Conservation (phyloP, 768 basidiomycete species). For the Kwoniella pini region DNA sequence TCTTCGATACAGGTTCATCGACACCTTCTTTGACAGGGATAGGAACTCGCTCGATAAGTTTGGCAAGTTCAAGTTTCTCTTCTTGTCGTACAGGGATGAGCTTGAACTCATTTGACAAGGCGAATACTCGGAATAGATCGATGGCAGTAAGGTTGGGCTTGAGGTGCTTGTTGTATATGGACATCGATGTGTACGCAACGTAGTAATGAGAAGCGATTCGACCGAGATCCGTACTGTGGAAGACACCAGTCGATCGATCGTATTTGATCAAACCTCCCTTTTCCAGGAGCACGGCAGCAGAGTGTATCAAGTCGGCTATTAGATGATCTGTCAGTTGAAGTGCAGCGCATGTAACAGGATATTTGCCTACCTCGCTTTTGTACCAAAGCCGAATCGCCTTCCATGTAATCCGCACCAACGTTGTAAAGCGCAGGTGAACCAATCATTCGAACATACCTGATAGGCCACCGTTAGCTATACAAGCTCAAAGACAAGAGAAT, state of each 20-base stretch:
- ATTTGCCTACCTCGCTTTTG: conserved; percentile 74
- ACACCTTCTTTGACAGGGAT: conserved; percentile 96
- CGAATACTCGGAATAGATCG: conserved; percentile 94
- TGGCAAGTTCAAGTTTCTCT: conserved; percentile 86
- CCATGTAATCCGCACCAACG: conserved; percentile 84
- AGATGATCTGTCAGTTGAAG: neutral
- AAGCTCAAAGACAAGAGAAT: too few species aligned
- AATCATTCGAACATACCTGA: conserved; percentile 91
- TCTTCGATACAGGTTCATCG: conserved; percentile 94
- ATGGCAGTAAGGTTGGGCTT: conserved; percentile 80
- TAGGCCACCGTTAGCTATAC: neutral
- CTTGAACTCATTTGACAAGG: conserved; percentile 93
- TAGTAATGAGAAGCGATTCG: conserved; percentile 95
- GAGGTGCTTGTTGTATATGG: conserved; percentile 91
- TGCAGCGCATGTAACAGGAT: conserved; percentile 10
- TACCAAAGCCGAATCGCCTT: conserved; percentile 75
- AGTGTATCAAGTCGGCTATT: conserved; percentile 76
- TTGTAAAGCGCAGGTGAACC: conserved; percentile 82
- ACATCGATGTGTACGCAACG: conserved; percentile 93
- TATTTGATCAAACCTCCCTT: conserved; percentile 95
- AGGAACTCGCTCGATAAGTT: conserved; percentile 88
- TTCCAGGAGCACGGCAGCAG: conserved; percentile 88
- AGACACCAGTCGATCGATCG: conserved; percentile 79
- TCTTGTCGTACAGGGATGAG: conserved; percentile 66
- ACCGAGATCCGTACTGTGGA: conserved; percentile 91